Evolutionary conservation across 1,139 yeast species (phyloP).

Genomic region (Kazachstania sp.): DNA sequence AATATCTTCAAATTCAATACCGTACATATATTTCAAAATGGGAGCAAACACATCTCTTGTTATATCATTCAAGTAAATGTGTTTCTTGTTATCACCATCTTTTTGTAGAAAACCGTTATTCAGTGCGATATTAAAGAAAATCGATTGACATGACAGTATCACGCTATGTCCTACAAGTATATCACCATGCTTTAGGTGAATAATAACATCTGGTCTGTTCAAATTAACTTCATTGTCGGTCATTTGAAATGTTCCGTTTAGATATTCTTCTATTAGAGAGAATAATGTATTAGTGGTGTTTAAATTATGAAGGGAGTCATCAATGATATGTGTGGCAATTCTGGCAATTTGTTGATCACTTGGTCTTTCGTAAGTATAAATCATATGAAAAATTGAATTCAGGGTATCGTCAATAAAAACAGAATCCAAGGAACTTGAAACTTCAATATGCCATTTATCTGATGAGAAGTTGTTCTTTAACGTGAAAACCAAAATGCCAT

Average conservation of each 20-base stretch:
- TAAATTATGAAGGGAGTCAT: slow-evolving; percentile 14
- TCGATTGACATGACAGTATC: slow-evolving; percentile 48
- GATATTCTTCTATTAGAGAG: background rate
- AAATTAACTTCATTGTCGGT: no score
- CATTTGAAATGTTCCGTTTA: background rate
- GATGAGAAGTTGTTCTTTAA: slow-evolving; percentile 1
- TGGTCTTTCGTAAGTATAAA: slow-evolving; percentile 40
- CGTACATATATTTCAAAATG: slow-evolving; percentile 51
- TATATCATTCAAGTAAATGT: slow-evolving; percentile 41
- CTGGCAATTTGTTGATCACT: slow-evolving; percentile 9
- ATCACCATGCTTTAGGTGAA: slow-evolving; percentile 17
- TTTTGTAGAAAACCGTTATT: slow-evolving; percentile 44
- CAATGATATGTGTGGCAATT: slow-evolving; percentile 12
- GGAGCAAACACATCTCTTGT: slow-evolving; percentile 39
- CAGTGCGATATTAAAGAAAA: slow-evolving; percentile 54
- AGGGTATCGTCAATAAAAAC: slow-evolving; percentile 5
- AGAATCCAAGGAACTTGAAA: background rate
- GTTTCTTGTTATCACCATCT: slow-evolving; percentile 9
- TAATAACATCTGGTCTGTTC: slow-evolving; percentile 14
- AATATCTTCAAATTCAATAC: slow-evolving; percentile 36
- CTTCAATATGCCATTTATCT: slow-evolving; percentile 9
- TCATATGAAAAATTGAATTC: slow-evolving; percentile 29
- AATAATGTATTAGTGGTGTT: background rate
- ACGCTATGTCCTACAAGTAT: slow-evolving; percentile 36
- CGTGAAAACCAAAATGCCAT: slow-evolving; percentile 6